These are phyloP conservation scores for Colletotrichum costaricense DNA, from an alignment of 2,329 filamentous ascomycete species.

Conservation along the genomic window DNA sequence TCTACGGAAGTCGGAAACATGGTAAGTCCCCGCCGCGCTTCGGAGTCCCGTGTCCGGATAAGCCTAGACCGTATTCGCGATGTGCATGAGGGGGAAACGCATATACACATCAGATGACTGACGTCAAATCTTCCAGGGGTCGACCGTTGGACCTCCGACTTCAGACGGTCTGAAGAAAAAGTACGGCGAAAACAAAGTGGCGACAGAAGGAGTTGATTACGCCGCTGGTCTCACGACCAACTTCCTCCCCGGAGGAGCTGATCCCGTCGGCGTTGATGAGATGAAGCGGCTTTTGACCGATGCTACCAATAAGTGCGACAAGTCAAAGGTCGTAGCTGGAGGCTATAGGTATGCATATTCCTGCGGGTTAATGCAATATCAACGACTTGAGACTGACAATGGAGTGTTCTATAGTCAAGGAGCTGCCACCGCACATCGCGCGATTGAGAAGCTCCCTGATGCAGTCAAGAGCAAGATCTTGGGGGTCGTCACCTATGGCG, in stretches of 20 bases:
- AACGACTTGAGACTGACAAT: neutral
- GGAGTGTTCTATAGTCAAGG: conserved; percentile 43
- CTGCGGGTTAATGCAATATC: neutral
- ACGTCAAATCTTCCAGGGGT: conserved; percentile 26
- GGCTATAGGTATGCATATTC: conserved; percentile 46
- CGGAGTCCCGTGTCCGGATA: conserved; percentile 31
- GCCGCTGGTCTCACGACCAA: conserved; percentile 46
- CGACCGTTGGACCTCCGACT: conserved; percentile 34
- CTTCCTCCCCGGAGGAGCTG: conserved; percentile 44
- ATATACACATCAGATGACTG: conserved; percentile 1
- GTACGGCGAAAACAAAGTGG: conserved; percentile 37
- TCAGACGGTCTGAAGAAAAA: conserved; percentile 33
- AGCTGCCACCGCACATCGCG: conserved; percentile 41
- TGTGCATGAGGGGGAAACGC: neutral
- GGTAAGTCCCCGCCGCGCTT: conserved; percentile 38
- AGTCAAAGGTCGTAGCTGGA: conserved; percentile 47
- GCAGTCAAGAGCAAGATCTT: conserved; percentile 35
- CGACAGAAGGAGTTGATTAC: conserved; percentile 47
- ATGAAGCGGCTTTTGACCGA: conserved; percentile 46
- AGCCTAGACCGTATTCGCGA: conserved; percentile 39
- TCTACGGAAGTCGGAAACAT: conserved; percentile 52
- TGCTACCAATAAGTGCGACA: conserved; percentile 48
- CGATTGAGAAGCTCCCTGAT: conserved; percentile 39
- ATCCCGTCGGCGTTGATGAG: conserved; percentile 43
- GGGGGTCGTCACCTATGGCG: conserved; percentile 40